Base-by-base conservation (phyloP, 345 rosid genomes). In the Brassica cretica region DNA sequence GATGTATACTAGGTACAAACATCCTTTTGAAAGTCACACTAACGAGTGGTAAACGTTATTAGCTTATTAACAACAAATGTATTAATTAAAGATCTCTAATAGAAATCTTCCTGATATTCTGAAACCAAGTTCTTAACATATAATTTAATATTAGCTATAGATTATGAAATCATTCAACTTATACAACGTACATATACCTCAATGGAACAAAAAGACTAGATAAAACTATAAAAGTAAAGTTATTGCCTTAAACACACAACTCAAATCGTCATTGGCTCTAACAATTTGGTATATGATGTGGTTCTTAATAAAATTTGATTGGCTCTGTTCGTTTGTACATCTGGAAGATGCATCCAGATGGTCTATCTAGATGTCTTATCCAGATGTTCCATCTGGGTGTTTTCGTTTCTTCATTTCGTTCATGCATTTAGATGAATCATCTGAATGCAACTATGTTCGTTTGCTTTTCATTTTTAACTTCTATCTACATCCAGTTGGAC, bases 1-100 rank as follows among this genome's bases (percentile, higher is more conserved):
- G 3, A 27, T 66, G 25, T 25, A 41, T 1, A 66, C 58, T 55
- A 27, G 18, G 41, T 76, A 44, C 64, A 76, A 33, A 51, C 75
- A 70, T 76, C 58, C 44, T 76, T 76, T 37, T 63, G 19, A 8
- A 32, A 4, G 24, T 46, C 63, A 19, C 80, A 68, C 32, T 10
- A 10, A 41, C 49, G 49, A 46, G 53, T 15, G 59, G 19, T 15
- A 15, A 56, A 18, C 61, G 9, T 18, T 56, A 56, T 56, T 8
- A 56, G 3, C 46, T 9, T 12, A 21, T 21, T 21, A 21, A 18
- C 61, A 56, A 55, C 11, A 16, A 7, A n/a, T 51, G n/a, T 53
- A 21, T 21, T 21, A 21, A 6, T 15, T 49, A 15, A 53, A 15
- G 21, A 55, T 19, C 11, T 55, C 11, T 55, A 16, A 6, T 55